phyloP scores from a whole-genome alignment of 345 rosid species.

The Reutealis trisperma region DNA sequence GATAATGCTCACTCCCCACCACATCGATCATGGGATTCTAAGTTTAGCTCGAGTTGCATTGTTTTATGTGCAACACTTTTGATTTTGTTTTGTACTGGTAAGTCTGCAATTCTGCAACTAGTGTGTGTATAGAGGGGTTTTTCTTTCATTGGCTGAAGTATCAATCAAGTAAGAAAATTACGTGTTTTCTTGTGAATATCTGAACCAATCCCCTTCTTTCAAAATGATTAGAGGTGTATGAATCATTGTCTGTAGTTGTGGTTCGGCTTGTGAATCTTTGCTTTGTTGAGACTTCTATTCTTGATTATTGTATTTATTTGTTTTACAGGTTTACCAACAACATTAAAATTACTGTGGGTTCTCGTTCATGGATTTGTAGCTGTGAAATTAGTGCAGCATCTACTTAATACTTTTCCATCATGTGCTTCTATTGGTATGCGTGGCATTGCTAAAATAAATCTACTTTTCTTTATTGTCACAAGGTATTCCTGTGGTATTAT shows the following conservation, averaged over 20 bases:
- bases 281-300: not conserved
- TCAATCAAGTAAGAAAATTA: not conserved
- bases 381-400: constrained; percentile 63
- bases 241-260: not conserved
- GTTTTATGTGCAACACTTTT: constrained; percentile 49
- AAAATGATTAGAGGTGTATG: not conserved
- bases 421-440: constrained; percentile 91
- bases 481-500: not conserved
- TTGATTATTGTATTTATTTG: not conserved
- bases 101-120: not conserved
- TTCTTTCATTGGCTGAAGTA: not conserved
- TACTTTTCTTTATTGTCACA: not conserved
- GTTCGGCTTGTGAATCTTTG: not conserved
- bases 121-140: not conserved
- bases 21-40: constrained; percentile 38
- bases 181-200: not conserved
- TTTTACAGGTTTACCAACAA: constrained; percentile 57
- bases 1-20: constrained; percentile 21
- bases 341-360: constrained; percentile 62
- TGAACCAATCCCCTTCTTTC: not conserved
- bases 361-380: constrained; percentile 75
- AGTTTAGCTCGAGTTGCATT: constrained; percentile 47
- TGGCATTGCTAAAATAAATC: not conserved
- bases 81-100: constrained; percentile 59
- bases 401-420: constrained; percentile 67